A percentile compares a stretch with the other conserved stretches of the same genome.
Conservation (phyloP, 2,329 filamentous ascomycete species). For the Trichoderma gracile region DNA sequence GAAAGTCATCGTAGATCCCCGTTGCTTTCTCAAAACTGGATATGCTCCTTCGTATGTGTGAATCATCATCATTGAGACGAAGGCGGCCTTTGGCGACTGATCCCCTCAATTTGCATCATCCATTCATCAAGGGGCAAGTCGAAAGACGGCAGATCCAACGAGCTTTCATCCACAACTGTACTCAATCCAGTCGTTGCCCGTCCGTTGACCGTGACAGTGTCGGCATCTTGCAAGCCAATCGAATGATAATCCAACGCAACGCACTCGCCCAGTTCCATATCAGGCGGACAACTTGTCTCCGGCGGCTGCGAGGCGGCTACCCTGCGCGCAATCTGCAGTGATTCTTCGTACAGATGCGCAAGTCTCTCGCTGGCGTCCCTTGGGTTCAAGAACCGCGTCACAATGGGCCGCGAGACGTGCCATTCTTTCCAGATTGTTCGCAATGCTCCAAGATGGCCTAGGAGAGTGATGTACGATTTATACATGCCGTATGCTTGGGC, state of each 20-base stretch:
- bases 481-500: conserved; percentile 29
- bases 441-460: conserved; percentile 38
- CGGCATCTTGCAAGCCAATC: conserved; percentile 26
- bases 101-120: background rate
- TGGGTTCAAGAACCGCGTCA: background rate
- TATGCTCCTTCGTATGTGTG: background rate
- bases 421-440: conserved; percentile 39
- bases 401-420: conserved; percentile 26
- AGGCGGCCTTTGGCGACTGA: background rate
- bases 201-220: background rate
- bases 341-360: conserved; percentile 19
- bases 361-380: background rate
- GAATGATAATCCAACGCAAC: conserved; percentile 30
- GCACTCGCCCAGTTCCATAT: conserved; percentile 28
- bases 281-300: conserved; percentile 4
- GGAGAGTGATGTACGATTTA: conserved; percentile 33
- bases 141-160: background rate
- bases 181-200: background rate
- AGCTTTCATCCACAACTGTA: background rate
- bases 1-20: background rate
- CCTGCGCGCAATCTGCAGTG: conserved; percentile 22
- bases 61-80: background rate
- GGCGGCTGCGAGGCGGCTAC: conserved; percentile 7
- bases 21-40: background rate
- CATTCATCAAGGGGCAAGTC: conserved; percentile 18